Evolutionary conservation across 2,329 filamentous ascomycete species (phyloP).

Genomic region (Pleoardoris graminearum): DNA sequence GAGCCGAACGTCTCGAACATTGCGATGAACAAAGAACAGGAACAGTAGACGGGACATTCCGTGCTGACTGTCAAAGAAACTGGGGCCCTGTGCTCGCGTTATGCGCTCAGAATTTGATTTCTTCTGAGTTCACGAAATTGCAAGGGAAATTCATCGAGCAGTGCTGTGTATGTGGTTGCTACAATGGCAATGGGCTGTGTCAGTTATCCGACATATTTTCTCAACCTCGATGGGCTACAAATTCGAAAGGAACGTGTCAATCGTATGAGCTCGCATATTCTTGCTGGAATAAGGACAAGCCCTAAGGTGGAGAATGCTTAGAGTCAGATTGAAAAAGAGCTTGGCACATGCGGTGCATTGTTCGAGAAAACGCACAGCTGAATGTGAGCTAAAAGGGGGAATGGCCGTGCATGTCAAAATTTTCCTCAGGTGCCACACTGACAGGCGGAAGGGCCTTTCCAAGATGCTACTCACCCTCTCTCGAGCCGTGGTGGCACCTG

Average conservation of each 20-base stretch:
- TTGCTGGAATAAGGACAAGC: neutral
- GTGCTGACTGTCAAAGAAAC: neutral
- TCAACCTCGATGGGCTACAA: neutral
- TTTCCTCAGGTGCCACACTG: neutral
- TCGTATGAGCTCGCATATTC: neutral
- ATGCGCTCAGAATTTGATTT: neutral
- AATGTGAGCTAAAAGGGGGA: neutral
- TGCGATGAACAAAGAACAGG: neutral
- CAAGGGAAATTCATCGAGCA: too few relatives aligned
- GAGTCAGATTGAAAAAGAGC: neutral
- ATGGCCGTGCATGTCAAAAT: neutral
- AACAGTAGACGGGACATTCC: neutral
- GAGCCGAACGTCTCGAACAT: constrained; percentile 2
- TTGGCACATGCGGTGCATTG: neutral
- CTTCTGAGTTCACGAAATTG: neutral
- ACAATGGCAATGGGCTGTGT: neutral
- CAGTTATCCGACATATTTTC: neutral
- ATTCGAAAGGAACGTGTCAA: neutral
- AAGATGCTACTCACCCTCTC: neutral
- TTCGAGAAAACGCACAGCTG: neutral
- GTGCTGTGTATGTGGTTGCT: neutral
- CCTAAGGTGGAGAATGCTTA: neutral
- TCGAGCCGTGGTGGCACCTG: neutral
- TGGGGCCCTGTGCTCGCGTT: neutral
- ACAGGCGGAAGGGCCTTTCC: neutral